These are phyloP conservation scores for Candida anglica DNA, from an alignment of 805 yeast species.

Conservation along the genomic window DNA sequence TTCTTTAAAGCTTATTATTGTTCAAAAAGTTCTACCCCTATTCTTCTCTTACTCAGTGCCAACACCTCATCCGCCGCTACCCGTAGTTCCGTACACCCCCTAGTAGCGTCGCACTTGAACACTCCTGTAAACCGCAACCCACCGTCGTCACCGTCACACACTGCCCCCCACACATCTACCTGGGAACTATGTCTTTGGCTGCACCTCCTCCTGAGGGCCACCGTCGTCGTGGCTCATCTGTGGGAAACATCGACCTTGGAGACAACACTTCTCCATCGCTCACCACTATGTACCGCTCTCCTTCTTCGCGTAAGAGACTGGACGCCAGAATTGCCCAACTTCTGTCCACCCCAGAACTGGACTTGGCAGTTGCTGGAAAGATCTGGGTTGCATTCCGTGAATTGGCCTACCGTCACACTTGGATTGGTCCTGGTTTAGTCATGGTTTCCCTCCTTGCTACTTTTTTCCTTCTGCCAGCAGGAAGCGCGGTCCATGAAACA, in stretches of 20 bases:
- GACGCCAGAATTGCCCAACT: slow-evolving; percentile 29
- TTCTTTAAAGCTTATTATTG: no score
- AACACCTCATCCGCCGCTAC: no score
- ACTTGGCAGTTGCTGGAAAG: slow-evolving; percentile 53
- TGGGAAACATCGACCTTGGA: slow-evolving; percentile 73
- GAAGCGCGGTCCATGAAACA: slow-evolving; percentile 50
- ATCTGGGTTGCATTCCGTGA: slow-evolving; percentile 58
- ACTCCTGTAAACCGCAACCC: no score
- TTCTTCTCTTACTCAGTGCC: no score
- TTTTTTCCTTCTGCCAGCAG: slow-evolving; percentile 55
- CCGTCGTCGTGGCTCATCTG: slow-evolving; percentile 59
- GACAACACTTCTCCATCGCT: slow-evolving; percentile 66
- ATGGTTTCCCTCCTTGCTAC: slow-evolving; percentile 36
- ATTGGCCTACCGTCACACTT: slow-evolving; percentile 55
- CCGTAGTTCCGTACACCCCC: no score
- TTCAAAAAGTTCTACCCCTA: no score
- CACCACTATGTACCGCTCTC: slow-evolving; percentile 58
- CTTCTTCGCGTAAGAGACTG: slow-evolving; percentile 32
- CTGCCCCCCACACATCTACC: no score
- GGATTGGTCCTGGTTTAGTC: slow-evolving; percentile 65
- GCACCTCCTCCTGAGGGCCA: no score
- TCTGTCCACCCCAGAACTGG: slow-evolving; percentile 26
- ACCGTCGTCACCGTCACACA: no score
- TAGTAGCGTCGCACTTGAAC: no score
- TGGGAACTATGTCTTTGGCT: no score